Base-by-base conservation (phyloP, 768 basidiomycete genomes). In the Gloeopeniophorella convolvens region DNA sequence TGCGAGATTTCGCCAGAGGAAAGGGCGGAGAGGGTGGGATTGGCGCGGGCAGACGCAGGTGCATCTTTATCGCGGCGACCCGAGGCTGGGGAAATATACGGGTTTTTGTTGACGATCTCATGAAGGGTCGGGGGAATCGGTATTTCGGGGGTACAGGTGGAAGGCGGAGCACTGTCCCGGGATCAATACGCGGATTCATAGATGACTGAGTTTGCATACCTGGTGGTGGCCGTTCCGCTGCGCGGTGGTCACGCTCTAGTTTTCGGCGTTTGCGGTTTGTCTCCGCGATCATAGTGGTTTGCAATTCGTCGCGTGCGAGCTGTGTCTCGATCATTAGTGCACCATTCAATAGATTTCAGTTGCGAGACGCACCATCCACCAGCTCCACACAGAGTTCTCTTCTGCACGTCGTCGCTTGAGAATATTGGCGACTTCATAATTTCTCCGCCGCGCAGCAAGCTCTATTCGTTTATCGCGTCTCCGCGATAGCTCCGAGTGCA, bases 251-350 rank as follows among this genome's bases (percentile, higher is more conserved):
- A 51, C 92, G 75, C 64, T 97, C 93, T 30, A 98, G 66, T 41
- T 80, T 75, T 37, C 94, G 73, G 50, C 89, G 75, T 66, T 95
- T 95, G 56, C 87, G 73, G 64, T 89, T 93, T 5, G 87, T 84
- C 59, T 94, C 89, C 0, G 93, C 81, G 48, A 94, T 85, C 82
- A 95, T 88, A 12, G 86, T 83, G 1, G 79, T 85, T 61, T 94
- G 87, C 11, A 94, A 68, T 41, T 84, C 81, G 58, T 91, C 87
- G 44, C 86, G 75, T 21, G 85, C 73, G 51, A 83, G 67, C 90
- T 93, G 62, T 23, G 41, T 37, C 16, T 18, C 10, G 37, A 48
- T 35, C 32, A 42, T 35, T 33, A 47, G 8, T 28, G 26, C 44
- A 20, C 37, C 33, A 18, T 54, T 43, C 16, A 55, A 44, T 10